A percentile compares a stretch with the other conserved stretches of the same genome.
Conservation (phyloP, 352 stramenopile genomes). For the Phytophthora constricta region DNA sequence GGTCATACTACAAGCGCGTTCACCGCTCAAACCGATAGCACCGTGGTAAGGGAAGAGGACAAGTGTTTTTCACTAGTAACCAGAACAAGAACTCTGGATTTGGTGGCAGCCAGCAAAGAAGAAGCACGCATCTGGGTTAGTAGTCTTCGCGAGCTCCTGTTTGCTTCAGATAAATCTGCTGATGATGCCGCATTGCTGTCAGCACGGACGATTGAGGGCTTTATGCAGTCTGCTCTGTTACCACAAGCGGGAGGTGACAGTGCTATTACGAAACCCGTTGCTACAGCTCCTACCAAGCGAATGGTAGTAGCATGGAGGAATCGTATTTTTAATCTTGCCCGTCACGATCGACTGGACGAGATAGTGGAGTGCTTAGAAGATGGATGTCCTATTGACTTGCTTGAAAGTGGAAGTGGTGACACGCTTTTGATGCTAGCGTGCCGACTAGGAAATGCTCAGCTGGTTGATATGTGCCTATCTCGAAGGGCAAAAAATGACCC, state of each 20-base stretch:
- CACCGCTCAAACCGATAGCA: constrained; percentile 49
- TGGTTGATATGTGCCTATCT: constrained; percentile 78
- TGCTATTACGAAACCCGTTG: constrained; percentile 7
- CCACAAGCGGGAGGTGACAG: constrained; percentile 18
- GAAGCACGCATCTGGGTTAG: constrained; percentile 70
- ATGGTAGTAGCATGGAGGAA: constrained; percentile 63
- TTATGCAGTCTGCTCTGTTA: constrained; percentile 50
- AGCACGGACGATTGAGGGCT: constrained; percentile 55
- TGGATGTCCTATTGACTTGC: constrained; percentile 77
- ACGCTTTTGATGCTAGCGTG: constrained; percentile 86
- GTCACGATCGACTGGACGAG: constrained; percentile 45
- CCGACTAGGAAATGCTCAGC: constrained; percentile 52
- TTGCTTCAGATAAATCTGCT: constrained; percentile 9
- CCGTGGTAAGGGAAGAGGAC: constrained; percentile 44
- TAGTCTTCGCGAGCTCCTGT: constrained; percentile 53
- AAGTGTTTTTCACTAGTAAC: constrained; percentile 83
- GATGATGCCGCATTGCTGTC: constrained; percentile 30
- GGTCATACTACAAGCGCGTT: constrained; percentile 72
- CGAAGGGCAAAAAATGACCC: constrained; percentile 87
- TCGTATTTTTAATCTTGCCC: constrained; percentile 64
- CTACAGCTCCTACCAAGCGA: constrained; percentile 38
- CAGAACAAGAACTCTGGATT: constrained; percentile 65
- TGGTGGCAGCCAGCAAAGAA: constrained; percentile 83
- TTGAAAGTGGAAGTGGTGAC: constrained; percentile 76
- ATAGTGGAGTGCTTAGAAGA: constrained; percentile 59